These are phyloP conservation scores for Sporothrix euskadiensis DNA, from an alignment of 2,329 filamentous ascomycete genomes.

Conservation along the genomic window DNA sequence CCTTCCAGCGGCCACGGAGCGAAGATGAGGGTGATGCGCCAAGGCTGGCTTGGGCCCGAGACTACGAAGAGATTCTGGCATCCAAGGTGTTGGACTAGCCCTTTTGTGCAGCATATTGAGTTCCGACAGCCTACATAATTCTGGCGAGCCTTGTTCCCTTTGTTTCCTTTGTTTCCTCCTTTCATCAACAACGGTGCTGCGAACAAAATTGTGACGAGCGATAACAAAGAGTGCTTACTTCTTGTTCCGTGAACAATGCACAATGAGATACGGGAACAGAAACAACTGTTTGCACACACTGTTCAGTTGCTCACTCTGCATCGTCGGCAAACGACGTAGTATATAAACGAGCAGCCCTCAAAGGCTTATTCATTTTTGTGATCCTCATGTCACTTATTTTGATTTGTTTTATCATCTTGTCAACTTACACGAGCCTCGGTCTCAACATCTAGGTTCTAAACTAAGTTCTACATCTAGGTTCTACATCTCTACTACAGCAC, in stretches of 20 bases:
- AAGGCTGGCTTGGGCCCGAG: constrained; percentile 46
- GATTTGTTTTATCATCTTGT: not conserved
- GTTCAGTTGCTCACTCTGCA: not conserved
- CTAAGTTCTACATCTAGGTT: too few species aligned
- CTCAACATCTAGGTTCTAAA: not conserved
- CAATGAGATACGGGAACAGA: not conserved
- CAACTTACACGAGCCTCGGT: not conserved
- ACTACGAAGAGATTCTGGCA: constrained; percentile 47
- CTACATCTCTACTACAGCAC: not conserved
- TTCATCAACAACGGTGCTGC: not conserved
- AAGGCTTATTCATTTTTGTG: not conserved
- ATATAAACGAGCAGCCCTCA: not conserved
- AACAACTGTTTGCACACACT: not conserved
- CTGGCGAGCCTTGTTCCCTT: constrained; percentile 2
- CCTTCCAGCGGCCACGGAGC: not conserved
- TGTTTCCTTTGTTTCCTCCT: not conserved
- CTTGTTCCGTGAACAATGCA: not conserved
- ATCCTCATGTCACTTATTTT: not conserved
- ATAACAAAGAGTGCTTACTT: not conserved
- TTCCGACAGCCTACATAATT: not conserved
- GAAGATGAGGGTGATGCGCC: constrained; percentile 12
- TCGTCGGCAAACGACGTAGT: not conserved
- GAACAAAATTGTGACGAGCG: not conserved
- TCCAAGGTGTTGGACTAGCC: constrained; percentile 24
- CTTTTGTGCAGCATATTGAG: not conserved